Percentiles rank a stretch among this genome's conserved stretches.
Conservation (phyloP, 306 rosid genomes). For the Begonia fuchsioides region DNA sequence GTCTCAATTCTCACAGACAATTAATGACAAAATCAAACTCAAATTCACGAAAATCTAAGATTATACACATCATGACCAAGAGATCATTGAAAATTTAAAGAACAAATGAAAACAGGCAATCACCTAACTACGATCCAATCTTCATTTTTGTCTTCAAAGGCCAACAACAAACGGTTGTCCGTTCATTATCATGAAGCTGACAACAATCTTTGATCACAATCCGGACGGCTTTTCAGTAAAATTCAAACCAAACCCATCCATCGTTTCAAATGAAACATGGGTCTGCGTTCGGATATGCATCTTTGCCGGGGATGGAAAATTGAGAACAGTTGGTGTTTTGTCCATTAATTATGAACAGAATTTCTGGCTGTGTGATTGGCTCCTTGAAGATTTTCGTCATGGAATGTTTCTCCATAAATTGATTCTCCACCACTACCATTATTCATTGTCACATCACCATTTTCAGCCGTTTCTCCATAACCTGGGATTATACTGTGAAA, state of each 20-base stretch:
- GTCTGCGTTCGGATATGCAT: slow-evolving; percentile 69
- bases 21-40: too few relatives aligned
- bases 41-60: too few relatives aligned
- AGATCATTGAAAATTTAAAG: too few relatives aligned
- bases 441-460: slow-evolving; percentile 71
- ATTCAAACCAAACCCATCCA: too few relatives aligned
- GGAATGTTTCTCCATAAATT: slow-evolving; percentile 52
- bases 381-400: slow-evolving; percentile 65
- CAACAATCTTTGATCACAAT: slow-evolving; percentile 81
- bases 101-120: too few relatives aligned
- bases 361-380: slow-evolving; percentile 66
- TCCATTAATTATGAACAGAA: slow-evolving; percentile 81
- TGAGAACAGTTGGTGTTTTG: slow-evolving; percentile 68
- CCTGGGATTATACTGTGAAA: slow-evolving; percentile 71
- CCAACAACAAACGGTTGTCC: too few relatives aligned
- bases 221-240: slow-evolving; percentile 28
- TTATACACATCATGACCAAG: too few relatives aligned
- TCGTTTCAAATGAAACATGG: slow-evolving; percentile 81
- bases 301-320: slow-evolving; percentile 48
- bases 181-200: slow-evolving; percentile 19
- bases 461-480: slow-evolving; percentile 79
- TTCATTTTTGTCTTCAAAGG: too few relatives aligned
- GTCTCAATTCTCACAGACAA: too few relatives aligned
- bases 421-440: slow-evolving; percentile 91
- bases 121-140: too few relatives aligned